A percentile compares a stretch with the other conserved stretches of the same genome.
These are phyloP conservation scores for Vaccinium vitisidaea DNA, from an alignment of 148 eudicot species.

Conservation along the genomic window DNA sequence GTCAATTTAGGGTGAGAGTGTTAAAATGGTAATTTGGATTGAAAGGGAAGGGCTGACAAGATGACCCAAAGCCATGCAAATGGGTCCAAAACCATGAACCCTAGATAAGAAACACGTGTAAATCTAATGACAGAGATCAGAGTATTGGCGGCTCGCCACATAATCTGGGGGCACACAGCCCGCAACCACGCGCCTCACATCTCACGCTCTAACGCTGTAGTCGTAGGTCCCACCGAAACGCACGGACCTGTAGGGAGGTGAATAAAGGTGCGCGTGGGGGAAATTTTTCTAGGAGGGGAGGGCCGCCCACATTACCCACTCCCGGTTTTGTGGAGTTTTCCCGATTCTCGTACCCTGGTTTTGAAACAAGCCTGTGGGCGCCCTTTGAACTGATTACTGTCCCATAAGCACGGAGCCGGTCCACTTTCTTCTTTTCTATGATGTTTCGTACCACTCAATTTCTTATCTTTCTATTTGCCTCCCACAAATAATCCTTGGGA, in stretches of 20 bases:
- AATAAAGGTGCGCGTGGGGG: neutral
- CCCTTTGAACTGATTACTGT: neutral
- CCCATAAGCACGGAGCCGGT: no score
- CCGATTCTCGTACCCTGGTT: neutral
- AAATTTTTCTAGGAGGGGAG: no score
- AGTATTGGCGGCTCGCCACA: constrained; percentile 24
- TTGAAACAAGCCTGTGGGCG: neutral
- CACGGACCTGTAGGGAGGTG: neutral
- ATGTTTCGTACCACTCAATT: no score
- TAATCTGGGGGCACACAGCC: neutral
- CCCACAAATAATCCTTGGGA: no score
- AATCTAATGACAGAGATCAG: neutral
- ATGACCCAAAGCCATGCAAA: constrained; percentile 1
- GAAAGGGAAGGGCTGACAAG: neutral
- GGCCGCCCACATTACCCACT: neutral
- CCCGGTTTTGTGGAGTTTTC: constrained; percentile 1
- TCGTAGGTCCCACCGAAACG: no score
- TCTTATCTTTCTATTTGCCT: no score
- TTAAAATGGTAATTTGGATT: neutral
- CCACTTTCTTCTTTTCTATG: no score
- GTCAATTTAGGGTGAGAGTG: neutral
- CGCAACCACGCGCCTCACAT: neutral
- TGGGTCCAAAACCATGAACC: constrained; percentile 13
- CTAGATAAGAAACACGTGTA: constrained; percentile 2
- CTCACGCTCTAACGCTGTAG: neutral